Conservation (phyloP, 331 rosid genomes). For the Quercus tomentella region DNA sequence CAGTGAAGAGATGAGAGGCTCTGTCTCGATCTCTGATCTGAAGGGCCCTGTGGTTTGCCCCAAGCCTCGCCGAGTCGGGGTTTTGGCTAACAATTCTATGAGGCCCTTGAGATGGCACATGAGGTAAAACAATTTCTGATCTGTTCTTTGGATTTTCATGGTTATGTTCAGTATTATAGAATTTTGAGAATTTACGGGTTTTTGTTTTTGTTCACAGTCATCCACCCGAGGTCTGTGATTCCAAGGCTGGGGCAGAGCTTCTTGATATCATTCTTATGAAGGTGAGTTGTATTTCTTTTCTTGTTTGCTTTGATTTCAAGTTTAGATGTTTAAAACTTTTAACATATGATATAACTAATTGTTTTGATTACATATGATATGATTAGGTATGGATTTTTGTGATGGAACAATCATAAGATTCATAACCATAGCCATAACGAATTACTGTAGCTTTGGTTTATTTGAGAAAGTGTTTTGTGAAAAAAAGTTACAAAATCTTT, state of each 20-base stretch:
- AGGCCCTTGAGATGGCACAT: slow-evolving; percentile 62
- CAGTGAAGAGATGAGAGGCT: slow-evolving; percentile 59
- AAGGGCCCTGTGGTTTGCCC: slow-evolving; percentile 72
- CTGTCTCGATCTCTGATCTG: slow-evolving; percentile 40
- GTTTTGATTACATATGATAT: neutral
- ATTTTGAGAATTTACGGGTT: neutral
- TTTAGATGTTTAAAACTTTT: neutral
- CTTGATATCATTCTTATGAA: slow-evolving; percentile 69
- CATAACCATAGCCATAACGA: too few relatives aligned
- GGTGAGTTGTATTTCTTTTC: slow-evolving; percentile 24
- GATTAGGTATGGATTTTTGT: neutral
- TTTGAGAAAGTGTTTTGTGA: neutral
- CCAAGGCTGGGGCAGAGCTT: slow-evolving; percentile 81
- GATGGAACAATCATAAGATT: neutral
- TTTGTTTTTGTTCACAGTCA: slow-evolving; percentile 29
- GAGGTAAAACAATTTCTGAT: slow-evolving; percentile 32
- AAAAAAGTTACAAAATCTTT: neutral
- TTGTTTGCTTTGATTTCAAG: neutral
- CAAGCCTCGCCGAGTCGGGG: slow-evolving; percentile 72
- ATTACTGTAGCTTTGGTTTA: too few relatives aligned
- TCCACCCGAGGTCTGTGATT: slow-evolving; percentile 55
- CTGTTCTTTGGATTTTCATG: neutral
- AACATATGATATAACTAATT: neutral
- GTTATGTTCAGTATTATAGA: slow-evolving; percentile 2
- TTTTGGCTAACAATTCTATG: slow-evolving; percentile 36